Evolutionary conservation across 2,329 filamentous ascomycete genomes (phyloP).

Genomic region (Pseudogymnoascus verrucosus): DNA sequence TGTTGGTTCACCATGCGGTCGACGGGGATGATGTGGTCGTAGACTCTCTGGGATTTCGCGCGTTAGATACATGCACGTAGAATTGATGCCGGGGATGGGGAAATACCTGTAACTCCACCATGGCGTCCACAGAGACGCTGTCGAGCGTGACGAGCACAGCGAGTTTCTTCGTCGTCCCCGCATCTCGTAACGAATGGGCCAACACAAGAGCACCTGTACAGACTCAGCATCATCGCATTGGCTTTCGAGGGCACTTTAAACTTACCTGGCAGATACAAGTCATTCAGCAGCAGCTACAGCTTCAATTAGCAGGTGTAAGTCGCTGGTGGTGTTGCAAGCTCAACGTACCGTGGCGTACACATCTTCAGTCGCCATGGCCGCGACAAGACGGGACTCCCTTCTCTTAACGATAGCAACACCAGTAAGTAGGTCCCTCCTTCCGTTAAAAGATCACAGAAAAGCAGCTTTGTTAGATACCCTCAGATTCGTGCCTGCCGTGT

Average conservation of each 20-base stretch:
- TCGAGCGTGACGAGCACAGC: slow-evolving; percentile 78
- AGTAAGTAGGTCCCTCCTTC: background rate
- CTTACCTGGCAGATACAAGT: slow-evolving; percentile 85
- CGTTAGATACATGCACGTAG: slow-evolving; percentile 13
- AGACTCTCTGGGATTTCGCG: slow-evolving; percentile 53
- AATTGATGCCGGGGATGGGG: background rate
- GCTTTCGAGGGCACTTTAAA: slow-evolving; percentile 15
- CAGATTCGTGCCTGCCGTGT: background rate
- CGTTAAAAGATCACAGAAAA: slow-evolving; percentile 4
- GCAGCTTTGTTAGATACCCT: background rate
- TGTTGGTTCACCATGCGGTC: slow-evolving; percentile 67
- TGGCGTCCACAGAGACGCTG: slow-evolving; percentile 63
- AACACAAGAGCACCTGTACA: slow-evolving; percentile 77
- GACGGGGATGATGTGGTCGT: slow-evolving; percentile 83
- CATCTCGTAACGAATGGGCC: slow-evolving; percentile 89
- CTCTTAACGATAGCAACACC: background rate
- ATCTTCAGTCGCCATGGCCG: slow-evolving; percentile 42
- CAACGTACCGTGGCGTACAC: slow-evolving; percentile 55
- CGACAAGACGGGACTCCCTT: background rate
- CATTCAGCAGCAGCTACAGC: slow-evolving; percentile 76
- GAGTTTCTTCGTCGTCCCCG: slow-evolving; percentile 76
- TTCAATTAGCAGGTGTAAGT: slow-evolving; percentile 11
- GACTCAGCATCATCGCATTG: slow-evolving; percentile 18
- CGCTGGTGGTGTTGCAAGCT: slow-evolving; percentile 10
- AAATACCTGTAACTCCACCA: slow-evolving; percentile 69